These are phyloP conservation scores for Candida insectalens DNA, from an alignment of 805 yeast genomes.

Conservation along the genomic window DNA sequence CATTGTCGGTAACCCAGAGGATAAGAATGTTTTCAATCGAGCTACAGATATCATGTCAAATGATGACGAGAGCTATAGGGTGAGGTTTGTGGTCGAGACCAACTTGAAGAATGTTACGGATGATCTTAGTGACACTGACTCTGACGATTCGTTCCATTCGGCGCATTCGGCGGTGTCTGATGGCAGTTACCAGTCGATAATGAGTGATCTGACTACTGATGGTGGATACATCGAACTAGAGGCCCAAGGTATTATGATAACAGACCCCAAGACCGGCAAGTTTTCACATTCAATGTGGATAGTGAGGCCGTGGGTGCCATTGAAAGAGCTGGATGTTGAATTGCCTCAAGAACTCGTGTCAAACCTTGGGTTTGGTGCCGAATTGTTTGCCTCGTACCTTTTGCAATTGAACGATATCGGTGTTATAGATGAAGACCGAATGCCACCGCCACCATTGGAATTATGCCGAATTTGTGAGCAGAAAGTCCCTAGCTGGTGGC, in stretches of 20 bases:
- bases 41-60: conserved; percentile 62
- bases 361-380: conserved; percentile 82
- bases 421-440: conserved; percentile 47
- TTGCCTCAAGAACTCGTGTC: conserved; percentile 64
- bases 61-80: conserved; percentile 72
- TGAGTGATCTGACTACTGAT: conserved; percentile 28
- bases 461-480: conserved; percentile 90
- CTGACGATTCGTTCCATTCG: conserved; percentile 1
- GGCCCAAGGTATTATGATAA: conserved; percentile 87
- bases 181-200: too few relatives aligned
- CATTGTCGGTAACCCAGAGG: conserved; percentile 58
- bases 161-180: conserved; percentile 3
- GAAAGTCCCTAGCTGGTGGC: conserved; percentile 91
- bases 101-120: conserved; percentile 14
- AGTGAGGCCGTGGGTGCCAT: conserved; percentile 62
- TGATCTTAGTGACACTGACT: conserved; percentile 10
- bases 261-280: conserved; percentile 41
- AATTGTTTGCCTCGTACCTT: conserved; percentile 69
- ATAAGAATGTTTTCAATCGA: conserved; percentile 54
- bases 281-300: conserved; percentile 93
- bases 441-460: conserved; percentile 75
- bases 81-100: conserved; percentile 49
- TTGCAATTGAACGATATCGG: conserved; percentile 54
- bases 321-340: conserved; percentile 52
- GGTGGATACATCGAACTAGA: conserved; percentile 67